Conservation (phyloP, 2,329 filamentous ascomycete species). For the Cytospora chrysosperma region DNA sequence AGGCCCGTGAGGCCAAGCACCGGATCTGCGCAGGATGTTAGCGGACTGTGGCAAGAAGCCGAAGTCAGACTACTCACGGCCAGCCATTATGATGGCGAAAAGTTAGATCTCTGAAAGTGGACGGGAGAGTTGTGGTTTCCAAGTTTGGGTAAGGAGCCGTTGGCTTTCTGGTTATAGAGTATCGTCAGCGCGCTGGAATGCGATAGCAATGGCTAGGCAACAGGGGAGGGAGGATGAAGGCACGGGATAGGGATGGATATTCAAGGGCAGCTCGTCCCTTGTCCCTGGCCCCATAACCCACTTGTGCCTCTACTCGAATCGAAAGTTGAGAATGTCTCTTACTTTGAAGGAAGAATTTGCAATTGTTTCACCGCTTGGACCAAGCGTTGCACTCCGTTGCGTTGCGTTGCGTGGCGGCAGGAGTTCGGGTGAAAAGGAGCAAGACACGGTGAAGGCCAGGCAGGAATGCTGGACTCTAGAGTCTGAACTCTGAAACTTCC, state of each 20-base stretch:
- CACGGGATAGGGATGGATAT: background rate
- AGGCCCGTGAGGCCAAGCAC: constrained; percentile 44
- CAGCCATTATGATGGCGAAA: constrained; percentile 18
- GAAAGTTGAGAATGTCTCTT: background rate
- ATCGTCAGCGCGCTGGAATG: constrained; percentile 7
- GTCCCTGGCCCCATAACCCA: no score
- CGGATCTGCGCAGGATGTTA: constrained; percentile 35
- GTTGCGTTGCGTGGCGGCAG: no score
- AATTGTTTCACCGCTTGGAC: constrained; percentile 5
- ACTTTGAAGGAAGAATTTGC: background rate
- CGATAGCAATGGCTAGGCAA: background rate
- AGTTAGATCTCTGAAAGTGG: background rate
- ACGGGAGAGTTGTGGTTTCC: background rate
- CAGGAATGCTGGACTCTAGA: background rate
- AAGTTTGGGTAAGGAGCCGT: background rate
- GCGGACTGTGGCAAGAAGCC: background rate
- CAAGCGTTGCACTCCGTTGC: no score
- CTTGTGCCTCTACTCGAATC: background rate
- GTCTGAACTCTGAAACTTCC: background rate
- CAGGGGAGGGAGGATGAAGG: background rate
- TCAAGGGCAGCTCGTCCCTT: background rate
- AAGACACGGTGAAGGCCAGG: background rate
- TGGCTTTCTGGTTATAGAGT: background rate
- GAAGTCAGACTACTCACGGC: constrained; percentile 6
- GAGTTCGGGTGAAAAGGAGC: background rate